Conservation (phyloP, 2,329 filamentous ascomycete genomes). For the Penicillium corylophilum region DNA sequence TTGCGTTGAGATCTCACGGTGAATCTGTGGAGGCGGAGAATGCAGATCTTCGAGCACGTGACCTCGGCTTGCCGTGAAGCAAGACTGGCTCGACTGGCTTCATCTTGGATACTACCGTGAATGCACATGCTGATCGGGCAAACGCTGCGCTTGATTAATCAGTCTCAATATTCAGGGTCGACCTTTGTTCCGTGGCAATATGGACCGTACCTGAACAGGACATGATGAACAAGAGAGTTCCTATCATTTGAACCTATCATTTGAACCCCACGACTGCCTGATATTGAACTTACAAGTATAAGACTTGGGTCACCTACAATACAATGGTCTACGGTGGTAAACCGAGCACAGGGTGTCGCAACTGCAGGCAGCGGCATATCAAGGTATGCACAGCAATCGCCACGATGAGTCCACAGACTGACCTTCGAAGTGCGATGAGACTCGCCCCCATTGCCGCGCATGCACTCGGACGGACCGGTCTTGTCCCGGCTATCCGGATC, state of each 20-base stretch:
- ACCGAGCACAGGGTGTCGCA: constrained; percentile 28
- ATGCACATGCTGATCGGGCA: background rate
- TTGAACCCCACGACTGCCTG: background rate
- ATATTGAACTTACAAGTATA: background rate
- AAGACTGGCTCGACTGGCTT: background rate
- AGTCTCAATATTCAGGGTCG: background rate
- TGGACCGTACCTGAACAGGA: background rate
- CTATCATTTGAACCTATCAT: too few relatives aligned
- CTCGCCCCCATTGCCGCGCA: too few relatives aligned
- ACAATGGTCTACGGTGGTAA: constrained; percentile 29
- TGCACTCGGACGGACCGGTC: too few relatives aligned
- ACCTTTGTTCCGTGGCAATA: background rate
- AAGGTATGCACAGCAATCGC: constrained; percentile 19
- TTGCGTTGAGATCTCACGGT: background rate
- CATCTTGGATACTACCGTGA: background rate
- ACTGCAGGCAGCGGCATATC: constrained; percentile 30
- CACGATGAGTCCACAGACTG: too few relatives aligned
- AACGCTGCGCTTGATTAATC: background rate
- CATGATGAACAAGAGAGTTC: background rate
- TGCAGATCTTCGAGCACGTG: constrained; percentile 11
- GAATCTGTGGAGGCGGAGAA: constrained; percentile 17
- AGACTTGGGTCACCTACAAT: background rate
- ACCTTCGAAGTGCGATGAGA: too few relatives aligned
- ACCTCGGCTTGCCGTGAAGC: background rate
- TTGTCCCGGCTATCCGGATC: too few relatives aligned